Evolutionary conservation across 352 stramenopile species (phyloP), one percentile per base, ranked within the genome.

Genomic region (Globisporangium heterothallicum): DNA sequence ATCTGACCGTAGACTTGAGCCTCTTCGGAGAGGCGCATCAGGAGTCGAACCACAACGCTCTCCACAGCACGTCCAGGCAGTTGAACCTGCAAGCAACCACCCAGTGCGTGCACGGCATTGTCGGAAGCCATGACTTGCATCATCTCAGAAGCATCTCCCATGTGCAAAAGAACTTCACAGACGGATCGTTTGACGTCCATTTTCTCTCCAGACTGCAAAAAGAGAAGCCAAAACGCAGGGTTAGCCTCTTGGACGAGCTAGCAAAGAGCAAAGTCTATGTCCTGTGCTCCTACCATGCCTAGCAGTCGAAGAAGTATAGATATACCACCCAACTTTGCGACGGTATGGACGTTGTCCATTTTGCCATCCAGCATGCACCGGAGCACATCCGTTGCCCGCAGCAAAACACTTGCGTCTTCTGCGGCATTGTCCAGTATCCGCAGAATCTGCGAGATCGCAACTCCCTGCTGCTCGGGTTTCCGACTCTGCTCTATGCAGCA

Each of bases 1-100:
- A 88, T 69, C 46, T 84, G 71, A 0, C 69, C 74, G 22, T 79
- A 77, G 0, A 84, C 69, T 32, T 63, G 61, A 9, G 71, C 56
- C 26, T 77, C 57, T n/a, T 58, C 52, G 10, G 59, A 58, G 2
- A 85, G 43, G 2, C 63, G 64, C 14, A 60, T n/a, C 25, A 88
- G 22, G 10, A 88, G 56, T 21, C 53, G 51, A 9, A 79, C 44
- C 0, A 63, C 68, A 27, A 54, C n/a, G 35, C 51, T 32, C 10
- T 84, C 70, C 19, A 80, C 46, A 21, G 73, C 59, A 7, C 61
- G 61, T 5, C 24, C 42, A 8, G 57, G 48, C 0, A 47, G 40
- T 4, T 61, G 56, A 21, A 56, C 29, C 9, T 60, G 49, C 27
- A 86, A 50, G 62, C 74, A 86, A 16, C 38, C 16, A 41, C 59